These are phyloP conservation scores for Hymenoscyphus fraxineus DNA, from an alignment of 2,329 filamentous ascomycete species.

Conservation along the genomic window DNA sequence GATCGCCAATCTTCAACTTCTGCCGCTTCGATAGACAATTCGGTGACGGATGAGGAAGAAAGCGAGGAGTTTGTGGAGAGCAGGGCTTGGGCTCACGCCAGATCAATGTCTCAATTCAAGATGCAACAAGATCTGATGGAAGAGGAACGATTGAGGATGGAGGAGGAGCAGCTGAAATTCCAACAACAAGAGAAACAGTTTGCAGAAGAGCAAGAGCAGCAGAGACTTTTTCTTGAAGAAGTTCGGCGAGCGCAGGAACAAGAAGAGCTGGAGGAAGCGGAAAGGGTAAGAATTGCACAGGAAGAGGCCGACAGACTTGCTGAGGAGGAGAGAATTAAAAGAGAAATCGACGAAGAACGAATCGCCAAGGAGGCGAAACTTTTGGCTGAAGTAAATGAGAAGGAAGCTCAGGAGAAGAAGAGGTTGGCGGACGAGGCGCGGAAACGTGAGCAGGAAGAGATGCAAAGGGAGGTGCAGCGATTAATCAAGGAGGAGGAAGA, in stretches of 20 bases:
- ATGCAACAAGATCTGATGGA: slow-evolving; percentile 22
- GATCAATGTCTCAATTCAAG: slow-evolving; percentile 9
- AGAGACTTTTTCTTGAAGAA: slow-evolving; percentile 6
- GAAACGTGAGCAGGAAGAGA: not conserved
- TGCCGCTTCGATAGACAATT: not conserved
- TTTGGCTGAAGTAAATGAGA: not conserved
- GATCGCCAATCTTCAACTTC: not conserved
- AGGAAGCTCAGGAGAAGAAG: not conserved
- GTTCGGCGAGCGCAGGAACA: slow-evolving; percentile 1
- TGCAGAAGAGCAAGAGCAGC: slow-evolving; percentile 9
- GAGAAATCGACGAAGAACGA: slow-evolving; percentile 1
- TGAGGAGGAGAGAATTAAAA: slow-evolving; percentile 1
- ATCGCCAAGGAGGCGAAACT: slow-evolving; percentile 7
- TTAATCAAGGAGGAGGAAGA: slow-evolving; percentile 2
- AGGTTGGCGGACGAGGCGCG: not conserved
- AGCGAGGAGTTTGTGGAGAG: slow-evolving; percentile 6
- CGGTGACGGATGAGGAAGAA: not conserved
- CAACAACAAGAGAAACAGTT: slow-evolving; percentile 13
- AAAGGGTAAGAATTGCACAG: not conserved
- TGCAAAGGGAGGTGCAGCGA: not conserved
- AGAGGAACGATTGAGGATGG: slow-evolving; percentile 16
- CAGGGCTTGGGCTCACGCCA: slow-evolving; percentile 9
- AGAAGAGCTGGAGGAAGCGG: slow-evolving; percentile 6
- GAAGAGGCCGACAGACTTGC: not conserved
- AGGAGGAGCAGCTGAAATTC: slow-evolving; percentile 16